Evolutionary conservation across 1,139 yeast species (phyloP), one percentile per base, ranked within the genome.

Genomic region (Saccharomyces hybrid): DNA sequence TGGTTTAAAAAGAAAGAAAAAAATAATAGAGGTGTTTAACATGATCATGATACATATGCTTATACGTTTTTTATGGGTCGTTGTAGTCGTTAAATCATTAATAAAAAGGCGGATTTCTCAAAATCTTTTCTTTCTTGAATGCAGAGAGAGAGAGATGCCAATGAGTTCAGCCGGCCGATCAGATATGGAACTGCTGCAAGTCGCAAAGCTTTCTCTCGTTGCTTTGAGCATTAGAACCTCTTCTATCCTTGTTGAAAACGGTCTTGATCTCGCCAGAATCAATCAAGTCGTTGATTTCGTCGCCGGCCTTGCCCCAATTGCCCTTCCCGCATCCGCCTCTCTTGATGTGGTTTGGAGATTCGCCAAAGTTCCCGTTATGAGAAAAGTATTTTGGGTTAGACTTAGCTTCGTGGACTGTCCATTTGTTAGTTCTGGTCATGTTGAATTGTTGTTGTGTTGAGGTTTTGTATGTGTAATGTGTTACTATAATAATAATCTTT

Each of bases 371-470:
- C 34, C 95, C 95, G 63, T 80, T 78, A 68, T 85, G 89, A 58
- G 89, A 85, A 71, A 88, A 88, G 81, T 81, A 88, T 67, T 80
- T 83, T 54, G 90, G 82, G 60, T 78, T 81, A 32, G 81, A 75
- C 59, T 77, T 75, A 55, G 79, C 72, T 70, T 84, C 86, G 66
- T 81, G 85, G 50, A 76, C 76, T 44, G 85, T 81, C 85, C 93
- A 85, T 75, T 88, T 85, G 72, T 82, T 82, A 55, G 96, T 88
- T 82, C 95, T 86, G 58, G 95, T 81, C 96, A 88, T 88, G 52
- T 24, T 38, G 44, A 16, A 29, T 52, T 52, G 29, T 52, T 52
- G 29, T 11, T 58, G 49, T 54, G 50, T 50, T 48, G 11, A 14
- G n/a, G 29, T 14, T 48, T 28, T 48, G 50, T 16, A 12, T 48